phyloP scores from a whole-genome alignment of 2,329 filamentous ascomycete genomes.

The Cryphonectria radicalis region DNA sequence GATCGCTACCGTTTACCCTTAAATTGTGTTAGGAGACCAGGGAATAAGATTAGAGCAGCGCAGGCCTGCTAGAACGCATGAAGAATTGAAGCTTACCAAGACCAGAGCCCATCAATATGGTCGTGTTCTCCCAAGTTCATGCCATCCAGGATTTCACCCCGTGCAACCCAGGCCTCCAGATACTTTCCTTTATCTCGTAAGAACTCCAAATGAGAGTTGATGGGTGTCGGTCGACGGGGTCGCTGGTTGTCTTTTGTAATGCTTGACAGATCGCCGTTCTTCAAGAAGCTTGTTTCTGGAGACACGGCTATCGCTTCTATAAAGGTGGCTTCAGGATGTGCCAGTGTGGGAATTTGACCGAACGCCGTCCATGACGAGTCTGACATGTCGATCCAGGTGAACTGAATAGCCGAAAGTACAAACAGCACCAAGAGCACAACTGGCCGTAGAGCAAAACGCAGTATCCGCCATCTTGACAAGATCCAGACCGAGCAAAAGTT shows the following conservation, averaged over 20 bases:
- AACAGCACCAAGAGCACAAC: conserved; percentile 1
- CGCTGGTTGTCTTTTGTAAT: conserved; percentile 2
- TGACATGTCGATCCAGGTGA: conserved; percentile 2
- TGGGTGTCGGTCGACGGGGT: not conserved
- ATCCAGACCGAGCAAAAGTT: not conserved
- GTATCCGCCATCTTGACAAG: not conserved
- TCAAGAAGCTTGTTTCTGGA: not conserved
- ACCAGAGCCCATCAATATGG: conserved; percentile 13
- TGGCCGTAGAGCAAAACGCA: conserved; percentile 6
- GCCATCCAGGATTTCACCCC: conserved; percentile 6
- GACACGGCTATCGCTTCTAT: not conserved
- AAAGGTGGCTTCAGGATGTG: not conserved
- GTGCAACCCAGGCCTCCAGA: conserved; percentile 13
- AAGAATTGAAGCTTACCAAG: not conserved
- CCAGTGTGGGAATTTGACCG: not conserved
- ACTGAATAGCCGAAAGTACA: conserved; percentile 1
- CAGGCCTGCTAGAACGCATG: not conserved
- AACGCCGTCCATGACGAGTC: conserved; percentile 7
- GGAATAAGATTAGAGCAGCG: not conserved
- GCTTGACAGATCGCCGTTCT: conserved; percentile 7
- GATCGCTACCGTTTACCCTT: conserved; percentile 10
- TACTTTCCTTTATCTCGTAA: conserved; percentile 2
- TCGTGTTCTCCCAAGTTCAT: conserved; percentile 9
- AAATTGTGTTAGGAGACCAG: not conserved
- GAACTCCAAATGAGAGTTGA: conserved; percentile 5